Base-by-base conservation (phyloP, 2,329 filamentous ascomycete species). In the Colletotrichum incanum region DNA sequence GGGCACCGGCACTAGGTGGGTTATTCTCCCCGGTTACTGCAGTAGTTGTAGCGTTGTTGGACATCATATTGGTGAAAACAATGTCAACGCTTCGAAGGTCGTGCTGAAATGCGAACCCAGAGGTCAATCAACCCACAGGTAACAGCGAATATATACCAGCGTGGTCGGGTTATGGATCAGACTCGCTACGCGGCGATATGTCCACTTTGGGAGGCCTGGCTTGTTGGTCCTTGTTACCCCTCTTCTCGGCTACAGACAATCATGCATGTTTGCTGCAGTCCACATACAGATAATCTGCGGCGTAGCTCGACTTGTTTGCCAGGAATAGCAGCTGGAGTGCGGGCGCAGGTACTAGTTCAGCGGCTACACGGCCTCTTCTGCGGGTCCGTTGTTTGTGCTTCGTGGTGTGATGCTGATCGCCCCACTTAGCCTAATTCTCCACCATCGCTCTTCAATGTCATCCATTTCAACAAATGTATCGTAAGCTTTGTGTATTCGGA, bases 171-270 rank as follows among this genome's bases (percentile, higher is more conserved):
- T 5, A 7, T 28, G 2, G 12, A 11, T 8, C n/a, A 23, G n/a
- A 7, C 45, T 50, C 45, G 59, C 43, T 23, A 62, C 47, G 31
- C 31, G 59, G 59, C 31, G 47, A 39, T 37, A 18, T 37, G 3
- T 18, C 45, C 43, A 20, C 18, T 39, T 39, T 39, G 31, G 39
- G 56, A 31, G 23, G 2, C 39, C 56, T 9, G n/a, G 8, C 4
- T 20, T n/a, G 56, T 39, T 50, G 20, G 14, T 37, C 14, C 41
- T 28, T 39, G 2, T 49, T 61, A 62, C 59, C 59, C 59, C 59
- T 62, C 59, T 62, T 62, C 43, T 61, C 31, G 59, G 45, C n/a
- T 18, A 16, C 28, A 62, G 8, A 39, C 12, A 26, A 50, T 14
- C 3, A 50, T 23, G 59, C 28, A 28, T 18, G 59, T 34, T 39